These are phyloP conservation scores for Fusarium protoensiforme DNA, from an alignment of 2,329 filamentous ascomycete genomes.

Conservation along the genomic window DNA sequence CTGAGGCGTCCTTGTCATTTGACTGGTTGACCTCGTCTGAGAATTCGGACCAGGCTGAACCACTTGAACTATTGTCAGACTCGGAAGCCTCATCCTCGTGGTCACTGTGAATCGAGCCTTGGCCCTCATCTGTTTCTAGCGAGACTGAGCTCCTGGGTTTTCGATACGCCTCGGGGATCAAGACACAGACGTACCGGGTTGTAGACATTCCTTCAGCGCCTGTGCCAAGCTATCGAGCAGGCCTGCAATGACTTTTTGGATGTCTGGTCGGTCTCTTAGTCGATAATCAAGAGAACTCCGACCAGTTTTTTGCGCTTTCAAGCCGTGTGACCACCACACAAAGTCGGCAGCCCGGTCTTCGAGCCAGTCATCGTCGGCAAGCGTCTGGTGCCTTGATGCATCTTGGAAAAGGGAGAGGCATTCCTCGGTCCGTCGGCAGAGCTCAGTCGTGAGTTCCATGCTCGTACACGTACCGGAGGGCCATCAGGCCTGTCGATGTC, in stretches of 20 bases:
- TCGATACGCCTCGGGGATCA: not conserved
- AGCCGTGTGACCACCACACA: not conserved
- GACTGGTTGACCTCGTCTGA: not conserved
- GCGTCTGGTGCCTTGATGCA: not conserved
- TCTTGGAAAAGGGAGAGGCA: not conserved
- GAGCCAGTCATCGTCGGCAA: not conserved
- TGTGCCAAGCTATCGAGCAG: not conserved
- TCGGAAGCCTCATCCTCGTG: not conserved
- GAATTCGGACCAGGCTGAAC: not conserved
- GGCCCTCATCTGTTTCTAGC: not conserved
- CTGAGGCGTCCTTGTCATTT: not conserved
- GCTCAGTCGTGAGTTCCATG: not conserved
- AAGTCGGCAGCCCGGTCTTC: not conserved
- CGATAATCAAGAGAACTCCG: not conserved
- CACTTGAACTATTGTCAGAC: not conserved
- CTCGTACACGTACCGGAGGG: not conserved
- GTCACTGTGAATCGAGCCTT: not conserved
- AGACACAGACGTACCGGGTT: not conserved
- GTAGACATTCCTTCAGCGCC: not conserved
- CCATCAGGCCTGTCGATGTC: not conserved
- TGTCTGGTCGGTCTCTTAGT: not conserved
- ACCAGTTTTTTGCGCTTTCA: not conserved
- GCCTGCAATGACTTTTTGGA: not conserved
- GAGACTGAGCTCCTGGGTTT: not conserved
- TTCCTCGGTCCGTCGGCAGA: not conserved